Conservation (phyloP, 2,329 filamentous ascomycete genomes). For the Phaeosphaeria sp. region DNA sequence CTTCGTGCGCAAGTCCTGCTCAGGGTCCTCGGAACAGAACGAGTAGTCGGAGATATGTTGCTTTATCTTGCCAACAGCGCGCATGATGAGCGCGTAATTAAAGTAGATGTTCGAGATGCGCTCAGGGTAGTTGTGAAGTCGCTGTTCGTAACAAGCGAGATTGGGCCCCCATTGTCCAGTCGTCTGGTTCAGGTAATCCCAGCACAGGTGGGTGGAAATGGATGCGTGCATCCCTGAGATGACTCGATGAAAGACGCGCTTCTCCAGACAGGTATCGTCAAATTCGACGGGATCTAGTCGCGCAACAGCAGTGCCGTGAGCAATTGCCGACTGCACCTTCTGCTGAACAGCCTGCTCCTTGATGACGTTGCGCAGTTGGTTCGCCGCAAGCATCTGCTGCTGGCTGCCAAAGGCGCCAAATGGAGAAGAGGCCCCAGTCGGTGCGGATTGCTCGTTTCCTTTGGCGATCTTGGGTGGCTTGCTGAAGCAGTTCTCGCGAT, state of each 20-base stretch:
- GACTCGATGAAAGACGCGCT: constrained; percentile 96
- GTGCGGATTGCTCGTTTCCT: constrained; percentile 40
- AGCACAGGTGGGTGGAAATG: constrained; percentile 95
- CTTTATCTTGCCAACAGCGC: constrained; percentile 88
- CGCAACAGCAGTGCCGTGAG: constrained; percentile 60
- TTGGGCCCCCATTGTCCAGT: constrained; percentile 95
- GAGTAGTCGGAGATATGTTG: constrained; percentile 83
- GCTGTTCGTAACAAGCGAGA: constrained; percentile 81
- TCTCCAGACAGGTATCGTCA: constrained; percentile 94
- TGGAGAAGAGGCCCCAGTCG: constrained; percentile 46
- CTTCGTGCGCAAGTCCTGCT: constrained; percentile 80
- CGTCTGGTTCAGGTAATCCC: constrained; percentile 93
- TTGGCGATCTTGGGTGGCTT: constrained; percentile 48
- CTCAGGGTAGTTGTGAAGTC: constrained; percentile 85
- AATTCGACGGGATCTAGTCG: constrained; percentile 73
- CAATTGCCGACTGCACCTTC: constrained; percentile 64
- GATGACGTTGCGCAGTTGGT: constrained; percentile 67
- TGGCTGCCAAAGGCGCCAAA: constrained; percentile 52
- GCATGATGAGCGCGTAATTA: constrained; percentile 95
- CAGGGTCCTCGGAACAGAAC: constrained; percentile 86
- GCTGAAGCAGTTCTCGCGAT: constrained; percentile 94
- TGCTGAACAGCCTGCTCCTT: constrained; percentile 66
- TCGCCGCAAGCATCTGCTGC: constrained; percentile 60
- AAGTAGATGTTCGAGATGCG: constrained; percentile 98
- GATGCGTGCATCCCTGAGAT: constrained; percentile 98